Evolutionary conservation across 106 monocot species (phyloP), one percentile per base, ranked within the genome.

Genomic region (Cymbidium sinense): DNA sequence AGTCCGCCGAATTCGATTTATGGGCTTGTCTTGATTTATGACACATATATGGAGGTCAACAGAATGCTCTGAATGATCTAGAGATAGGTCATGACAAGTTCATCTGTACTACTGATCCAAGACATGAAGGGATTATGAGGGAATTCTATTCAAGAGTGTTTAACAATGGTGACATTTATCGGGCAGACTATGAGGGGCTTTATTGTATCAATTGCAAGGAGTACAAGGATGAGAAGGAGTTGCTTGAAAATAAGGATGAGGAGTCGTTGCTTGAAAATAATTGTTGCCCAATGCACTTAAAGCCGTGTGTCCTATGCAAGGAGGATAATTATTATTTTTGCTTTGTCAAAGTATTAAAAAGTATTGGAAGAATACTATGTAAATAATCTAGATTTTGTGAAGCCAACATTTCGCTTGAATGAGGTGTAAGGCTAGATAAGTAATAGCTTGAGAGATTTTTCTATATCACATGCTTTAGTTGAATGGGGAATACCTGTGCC

Each of bases 401-500:
- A 92, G 81, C 98, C 94, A 80, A 81, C 86, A 70, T 92, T 83
- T 88, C 89, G 94, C 17, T 84, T 92, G 75, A 98, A 98, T 83
- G 98, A 98, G 94, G 98, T 98, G 71, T 94, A 90, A 92, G 81
- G 91, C 33, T 98, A 94, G 98, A 94, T 98, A 79, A 92, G 82
- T 18, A 86, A 81, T 81, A 94, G 98, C 69, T 81, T 98, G 75
- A 88, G 84, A 78, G 98, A 98, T 80, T 98, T 98, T 64, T 98
- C 98, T 67, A 88, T 94, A 85, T 94, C 98, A 2, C 94, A 92
- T n/a, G 85, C 94, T 2, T 98, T 88, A 37, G 98, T 98, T 76
- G 94, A 94, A 30, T 98, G 98, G 98, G 98, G 98, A 73, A 98
- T 98, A 84, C 90, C 94, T 78, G 92, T 92, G 43, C 98, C 98